Evolutionary conservation across 1,284 basidiomycete species (phyloP).

Genomic region (Puccinia triticina): DNA sequence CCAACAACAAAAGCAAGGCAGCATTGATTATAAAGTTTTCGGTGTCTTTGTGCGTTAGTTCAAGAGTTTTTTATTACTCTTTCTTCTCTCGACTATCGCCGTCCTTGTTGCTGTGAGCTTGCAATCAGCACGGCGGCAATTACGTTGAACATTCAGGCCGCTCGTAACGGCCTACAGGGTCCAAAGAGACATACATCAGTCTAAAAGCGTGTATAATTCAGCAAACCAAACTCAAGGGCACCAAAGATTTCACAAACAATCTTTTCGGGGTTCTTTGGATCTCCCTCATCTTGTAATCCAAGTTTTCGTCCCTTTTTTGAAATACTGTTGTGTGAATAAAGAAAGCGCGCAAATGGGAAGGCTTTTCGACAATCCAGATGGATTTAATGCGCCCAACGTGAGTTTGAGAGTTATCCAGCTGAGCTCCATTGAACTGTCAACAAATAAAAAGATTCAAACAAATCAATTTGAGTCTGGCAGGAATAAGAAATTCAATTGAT

Average conservation of each 20-base stretch:
- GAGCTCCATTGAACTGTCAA: neutral
- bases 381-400: neutral
- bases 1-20: too few species aligned
- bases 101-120: too few species aligned
- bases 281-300: conserved; percentile 15
- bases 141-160: too few species aligned
- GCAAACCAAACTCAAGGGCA: too few species aligned
- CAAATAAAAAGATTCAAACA: neutral
- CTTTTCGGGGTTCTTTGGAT: neutral
- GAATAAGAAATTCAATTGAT: neutral
- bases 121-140: too few species aligned
- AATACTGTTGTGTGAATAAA: conserved; percentile 3
- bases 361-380: conserved; percentile 9
- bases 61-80: too few species aligned
- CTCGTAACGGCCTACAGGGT: too few species aligned
- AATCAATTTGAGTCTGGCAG: neutral
- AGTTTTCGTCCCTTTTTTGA: neutral
- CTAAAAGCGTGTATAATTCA: too few species aligned
- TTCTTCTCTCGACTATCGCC: too few species aligned
- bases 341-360: neutral
- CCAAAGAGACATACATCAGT: too few species aligned
- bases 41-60: too few species aligned
- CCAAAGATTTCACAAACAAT: neutral
- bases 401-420: neutral
- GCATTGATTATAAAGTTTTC: too few species aligned